These are phyloP conservation scores for Hysterangium stoloniferum DNA, from an alignment of 768 basidiomycete genomes.

Conservation along the genomic window DNA sequence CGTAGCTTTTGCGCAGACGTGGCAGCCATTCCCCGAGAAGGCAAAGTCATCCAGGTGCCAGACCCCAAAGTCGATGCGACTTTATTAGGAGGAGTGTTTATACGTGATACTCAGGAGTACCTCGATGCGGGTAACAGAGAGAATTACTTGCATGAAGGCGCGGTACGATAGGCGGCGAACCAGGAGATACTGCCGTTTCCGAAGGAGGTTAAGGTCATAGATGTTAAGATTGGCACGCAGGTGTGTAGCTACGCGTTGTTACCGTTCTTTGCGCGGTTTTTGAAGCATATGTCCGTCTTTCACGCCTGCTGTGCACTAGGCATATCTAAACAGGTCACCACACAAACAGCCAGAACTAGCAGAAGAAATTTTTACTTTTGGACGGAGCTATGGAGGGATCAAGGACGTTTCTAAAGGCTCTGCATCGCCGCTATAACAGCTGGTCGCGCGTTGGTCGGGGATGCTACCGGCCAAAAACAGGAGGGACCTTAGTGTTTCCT, in stretches of 20 bases:
- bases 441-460: background rate
- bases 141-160: background rate
- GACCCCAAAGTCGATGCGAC: conserved; percentile 18
- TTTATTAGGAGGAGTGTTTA: conserved; percentile 26
- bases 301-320: conserved; percentile 4
- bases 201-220: background rate
- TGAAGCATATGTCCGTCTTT: conserved; percentile 2
- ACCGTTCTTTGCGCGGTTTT: background rate
- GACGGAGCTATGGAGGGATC: background rate
- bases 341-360: conserved; percentile 2
- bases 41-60: conserved; percentile 24
- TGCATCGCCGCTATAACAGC: background rate
- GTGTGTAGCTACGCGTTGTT: too few species aligned
- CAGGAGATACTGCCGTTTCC: background rate
- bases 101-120: conserved; percentile 25
- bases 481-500: background rate
- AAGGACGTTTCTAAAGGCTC: too few species aligned
- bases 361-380: background rate
- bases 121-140: conserved; percentile 14
- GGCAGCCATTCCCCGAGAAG: conserved; percentile 26
- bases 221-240: conserved; percentile 7
- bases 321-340: background rate
- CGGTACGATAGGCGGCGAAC: background rate
- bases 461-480: background rate
- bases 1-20: conserved; percentile 39